Conservation (phyloP, 371 early-diverging fungal genomes). For the Mucor ambiguus region DNA sequence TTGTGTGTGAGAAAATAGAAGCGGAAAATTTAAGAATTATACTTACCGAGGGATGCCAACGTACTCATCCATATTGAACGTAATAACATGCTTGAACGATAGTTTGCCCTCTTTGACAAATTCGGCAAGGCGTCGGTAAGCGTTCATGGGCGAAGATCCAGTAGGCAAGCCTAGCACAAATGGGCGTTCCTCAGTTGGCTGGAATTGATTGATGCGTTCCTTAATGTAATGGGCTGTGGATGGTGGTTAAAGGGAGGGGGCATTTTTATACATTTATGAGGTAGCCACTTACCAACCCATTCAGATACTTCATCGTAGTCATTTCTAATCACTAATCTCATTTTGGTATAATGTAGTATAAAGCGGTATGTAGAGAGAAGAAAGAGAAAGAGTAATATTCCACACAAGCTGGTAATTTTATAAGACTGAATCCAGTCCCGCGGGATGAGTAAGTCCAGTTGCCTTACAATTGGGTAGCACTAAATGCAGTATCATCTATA, state of each 20-base stretch:
- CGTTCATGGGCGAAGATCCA: constrained; percentile 82
- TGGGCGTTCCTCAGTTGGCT: constrained; percentile 73
- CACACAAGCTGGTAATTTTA: neutral
- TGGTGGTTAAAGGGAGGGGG: neutral
- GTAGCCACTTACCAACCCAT: constrained; percentile 56
- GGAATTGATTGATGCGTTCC: constrained; percentile 79
- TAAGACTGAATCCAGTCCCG: neutral
- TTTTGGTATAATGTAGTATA: constrained; percentile 27
- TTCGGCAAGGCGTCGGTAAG: constrained; percentile 67
- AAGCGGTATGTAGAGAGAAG: neutral
- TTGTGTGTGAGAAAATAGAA: neutral
- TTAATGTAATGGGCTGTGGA: constrained; percentile 76
- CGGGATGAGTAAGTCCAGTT: neutral
- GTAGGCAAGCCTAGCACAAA: constrained; percentile 89
- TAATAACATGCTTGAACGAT: constrained; percentile 64
- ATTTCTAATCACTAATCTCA: constrained; percentile 75
- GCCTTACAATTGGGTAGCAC: neutral
- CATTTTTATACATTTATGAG: neutral
- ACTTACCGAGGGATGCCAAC: constrained; percentile 46
- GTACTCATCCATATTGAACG: constrained; percentile 83
- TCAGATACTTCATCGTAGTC: constrained; percentile 68
- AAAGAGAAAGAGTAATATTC: constrained; percentile 4
- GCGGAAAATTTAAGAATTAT: constrained; percentile 4
- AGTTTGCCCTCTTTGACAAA: constrained; percentile 62
- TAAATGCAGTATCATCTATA: neutral